A percentile compares a stretch with the other conserved stretches of the same genome.
Conservation (phyloP, 257 asterid genomes). For the Penstemon davidsonii region DNA sequence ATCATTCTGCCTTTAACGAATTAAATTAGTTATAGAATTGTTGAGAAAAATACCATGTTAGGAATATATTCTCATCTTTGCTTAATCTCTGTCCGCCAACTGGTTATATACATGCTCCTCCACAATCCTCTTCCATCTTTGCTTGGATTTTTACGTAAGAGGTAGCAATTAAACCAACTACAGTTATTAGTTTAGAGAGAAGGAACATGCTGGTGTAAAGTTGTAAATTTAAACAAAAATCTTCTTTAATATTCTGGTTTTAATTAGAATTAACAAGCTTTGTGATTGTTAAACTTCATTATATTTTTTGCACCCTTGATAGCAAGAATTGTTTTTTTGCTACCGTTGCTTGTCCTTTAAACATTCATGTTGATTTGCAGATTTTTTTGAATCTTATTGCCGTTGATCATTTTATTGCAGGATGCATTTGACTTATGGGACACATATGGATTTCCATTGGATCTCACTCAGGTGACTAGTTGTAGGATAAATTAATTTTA, state of each 20-base stretch:
- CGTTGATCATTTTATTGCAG: constrained; percentile 48
- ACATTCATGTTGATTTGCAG: constrained; percentile 2
- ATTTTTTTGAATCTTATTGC: constrained; percentile 24
- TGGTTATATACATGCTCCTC: constrained; percentile 5
- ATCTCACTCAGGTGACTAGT: constrained; percentile 84
- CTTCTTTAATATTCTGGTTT: neutral
- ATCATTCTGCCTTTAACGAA: constrained; percentile 20
- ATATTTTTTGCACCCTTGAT: neutral
- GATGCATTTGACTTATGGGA: constrained; percentile 98
- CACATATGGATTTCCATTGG: constrained; percentile 95
- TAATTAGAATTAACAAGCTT: neutral
- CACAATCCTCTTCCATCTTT: neutral
- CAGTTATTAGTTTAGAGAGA: constrained; percentile 2
- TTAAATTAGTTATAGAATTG: constrained; percentile 13
- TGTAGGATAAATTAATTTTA: neutral
- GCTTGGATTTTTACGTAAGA: neutral
- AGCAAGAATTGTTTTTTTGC: neutral
- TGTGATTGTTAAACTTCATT: neutral
- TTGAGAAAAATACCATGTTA: neutral
- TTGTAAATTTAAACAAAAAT: constrained; percentile 3
- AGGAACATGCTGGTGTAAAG: constrained; percentile 3
- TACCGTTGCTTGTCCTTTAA: constrained; percentile 5
- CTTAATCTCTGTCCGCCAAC: constrained; percentile 18
- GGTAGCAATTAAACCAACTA: neutral
- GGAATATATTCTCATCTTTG: constrained; percentile 2